Base-by-base conservation (phyloP, 352 stramenopile species). In the Plasmopara halstedii region DNA sequence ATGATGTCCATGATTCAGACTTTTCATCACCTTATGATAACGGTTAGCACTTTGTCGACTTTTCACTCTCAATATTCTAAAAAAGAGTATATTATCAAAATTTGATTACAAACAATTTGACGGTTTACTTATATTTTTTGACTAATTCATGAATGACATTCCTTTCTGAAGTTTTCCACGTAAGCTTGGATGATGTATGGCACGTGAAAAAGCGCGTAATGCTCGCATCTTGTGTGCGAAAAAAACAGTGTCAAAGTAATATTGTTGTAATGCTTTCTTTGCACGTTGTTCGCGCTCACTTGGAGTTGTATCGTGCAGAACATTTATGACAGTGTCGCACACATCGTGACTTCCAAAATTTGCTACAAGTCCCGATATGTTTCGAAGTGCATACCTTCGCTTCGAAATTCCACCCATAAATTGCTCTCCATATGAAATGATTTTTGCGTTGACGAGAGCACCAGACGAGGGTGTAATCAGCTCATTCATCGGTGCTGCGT, bases 1-100 rank as follows among this genome's bases (percentile, higher is more conserved):
- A 90, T 86, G 23, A 88, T 69, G 52, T 90, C 74, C 79, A 90
- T 90, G 15, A 23, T 56, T 26, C 32, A 20, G 26, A 46, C 19
- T 11, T 31, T 31, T 11, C 26, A 31, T 31, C 26, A 31, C 26
- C 26, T 31, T 11, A 31, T 31, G 11, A 11, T 31, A 31, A 31
- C 11, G 26, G 11, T 31, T 6, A 31, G 26, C 26, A 31, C 26
- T 11, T 6, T 31, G 26, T n/a, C n/a, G n/a, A n/a, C n/a, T n/a
- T n/a, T n/a, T n/a, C n/a, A n/a, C n/a, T n/a, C n/a, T n/a, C n/a
- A n/a, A n/a, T n/a, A n/a, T n/a, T n/a, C n/a, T n/a, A n/a, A n/a
- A n/a, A n/a, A n/a, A n/a, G n/a, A n/a, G n/a, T n/a, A n/a, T n/a
- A n/a, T n/a, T n/a, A n/a, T n/a, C n/a, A n/a, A n/a, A n/a, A n/a